Percentiles rank a stretch among this genome's conserved stretches.
Evolutionary conservation across 306 rosid genomes (phyloP).

Genomic region (Oemleria cerasiformis): DNA sequence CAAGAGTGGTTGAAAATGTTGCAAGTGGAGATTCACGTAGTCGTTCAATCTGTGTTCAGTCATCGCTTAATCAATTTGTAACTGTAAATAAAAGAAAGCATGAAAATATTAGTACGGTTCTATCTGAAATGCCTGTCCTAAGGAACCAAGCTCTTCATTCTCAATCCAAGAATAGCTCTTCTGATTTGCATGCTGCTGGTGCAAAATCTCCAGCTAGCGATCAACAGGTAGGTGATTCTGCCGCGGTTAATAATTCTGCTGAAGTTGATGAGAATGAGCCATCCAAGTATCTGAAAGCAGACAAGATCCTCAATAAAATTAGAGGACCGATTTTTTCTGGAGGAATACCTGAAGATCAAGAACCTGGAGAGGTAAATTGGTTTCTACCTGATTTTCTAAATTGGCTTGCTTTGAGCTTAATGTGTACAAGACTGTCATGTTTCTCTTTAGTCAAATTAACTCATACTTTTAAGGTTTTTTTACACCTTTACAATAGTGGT

Average conservation of each 20-base stretch:
- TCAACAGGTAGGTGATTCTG: conserved; percentile 39
- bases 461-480: background rate
- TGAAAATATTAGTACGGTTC: conserved; percentile 44
- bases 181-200: conserved; percentile 37
- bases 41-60: conserved; percentile 58
- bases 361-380: conserved; percentile 49
- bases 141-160: conserved; percentile 53
- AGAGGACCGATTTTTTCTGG: conserved; percentile 36
- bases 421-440: background rate
- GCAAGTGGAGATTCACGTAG: conserved; percentile 32
- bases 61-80: conserved; percentile 70
- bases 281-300: conserved; percentile 45
- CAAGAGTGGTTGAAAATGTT: conserved; percentile 29
- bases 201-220: conserved; percentile 28
- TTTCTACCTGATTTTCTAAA: conserved; percentile 4
- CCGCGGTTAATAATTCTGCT: conserved; percentile 32
- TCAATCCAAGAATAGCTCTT: conserved; percentile 36
- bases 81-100: conserved; percentile 69
- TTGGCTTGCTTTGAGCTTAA: conserved; percentile 8
- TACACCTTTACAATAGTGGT: background rate
- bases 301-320: conserved; percentile 31
- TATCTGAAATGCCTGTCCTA: conserved; percentile 85
- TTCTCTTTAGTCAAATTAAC: background rate
- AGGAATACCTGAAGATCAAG: conserved; percentile 33
- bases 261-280: conserved; percentile 35